Evolutionary conservation across 148 eudicot species (phyloP), one percentile per base, ranked within the genome.

Genomic region (Camellia lanceoleosa): DNA sequence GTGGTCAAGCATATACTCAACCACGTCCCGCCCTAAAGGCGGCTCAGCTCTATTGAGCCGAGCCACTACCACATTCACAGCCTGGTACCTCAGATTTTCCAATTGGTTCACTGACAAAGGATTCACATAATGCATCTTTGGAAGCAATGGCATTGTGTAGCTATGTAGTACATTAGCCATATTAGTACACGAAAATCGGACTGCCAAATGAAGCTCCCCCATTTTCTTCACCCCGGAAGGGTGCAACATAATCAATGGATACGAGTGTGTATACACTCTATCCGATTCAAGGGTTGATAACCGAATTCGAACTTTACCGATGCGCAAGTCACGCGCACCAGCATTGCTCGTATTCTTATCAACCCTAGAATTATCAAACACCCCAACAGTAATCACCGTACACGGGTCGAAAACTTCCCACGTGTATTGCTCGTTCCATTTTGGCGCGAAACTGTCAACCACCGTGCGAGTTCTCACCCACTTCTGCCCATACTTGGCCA

Each of bases 401-500:
- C 98, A 95, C 30, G 98, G 98, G 80, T 95, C 98, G 83, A 84
- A 95, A 43, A 95, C 99, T 63, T 95, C 99, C 99, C 98, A 95
- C 18, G 98, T 95, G 86, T 95, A 95, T 78, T 95, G 99, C 88
- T 95, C 99, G 7, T 95, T 95, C 99, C 99, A 95, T 76, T 90
- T 92, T 2, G 99, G 99, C 0, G 90, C 52, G 58, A 93, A 82
- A 4, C 92, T 92, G 71, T 93, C 98, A 0, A 93, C 90, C 63
- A 95, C 92, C 0, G 97, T 95, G 15, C 99, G 73, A 0, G 97
- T 93, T 11, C 97, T 69, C 14, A 95, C 97, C 99, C 97, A 95
- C 82, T 95, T 95, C 85, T 89, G 94, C 63, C 97, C 99, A 18
- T 95, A 95, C 51, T 93, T 95, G 0, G 99, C 99, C 5, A 95